phyloP scores from a whole-genome alignment of 164 flowering plant genomes.

The Stephania japonica region DNA sequence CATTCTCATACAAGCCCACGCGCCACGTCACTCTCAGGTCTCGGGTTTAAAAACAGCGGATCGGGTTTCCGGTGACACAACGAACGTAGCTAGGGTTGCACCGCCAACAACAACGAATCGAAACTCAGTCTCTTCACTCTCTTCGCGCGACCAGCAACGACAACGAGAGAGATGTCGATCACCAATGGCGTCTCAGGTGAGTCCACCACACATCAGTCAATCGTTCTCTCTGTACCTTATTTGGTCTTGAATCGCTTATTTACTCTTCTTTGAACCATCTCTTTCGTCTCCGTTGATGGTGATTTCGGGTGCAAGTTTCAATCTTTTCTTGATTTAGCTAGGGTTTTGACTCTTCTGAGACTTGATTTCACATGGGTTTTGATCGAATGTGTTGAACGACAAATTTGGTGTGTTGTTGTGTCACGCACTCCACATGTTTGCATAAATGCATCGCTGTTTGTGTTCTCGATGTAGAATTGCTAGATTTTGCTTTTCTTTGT shows the following conservation, averaged over 20 bases:
- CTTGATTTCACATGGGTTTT: not conserved
- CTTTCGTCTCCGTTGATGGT: not conserved
- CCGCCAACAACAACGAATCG: too few relatives aligned
- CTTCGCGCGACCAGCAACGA: not conserved
- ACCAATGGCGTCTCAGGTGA: constrained; percentile 4
- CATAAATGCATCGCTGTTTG: not conserved
- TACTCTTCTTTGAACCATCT: not conserved
- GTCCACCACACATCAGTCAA: not conserved
- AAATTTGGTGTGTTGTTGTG: too few relatives aligned
- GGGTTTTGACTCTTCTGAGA: not conserved
- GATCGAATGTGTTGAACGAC: not conserved
- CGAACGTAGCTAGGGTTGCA: too few relatives aligned
- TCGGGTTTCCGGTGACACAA: too few relatives aligned
- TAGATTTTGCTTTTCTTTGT: not conserved
- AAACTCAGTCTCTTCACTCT: too few relatives aligned
- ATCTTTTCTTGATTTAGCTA: not conserved
- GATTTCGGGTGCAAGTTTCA: not conserved
- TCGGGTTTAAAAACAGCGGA: too few relatives aligned
- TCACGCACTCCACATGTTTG: constrained; percentile 1
- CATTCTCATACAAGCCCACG: too few relatives aligned
- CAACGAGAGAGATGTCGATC: constrained; percentile 1
- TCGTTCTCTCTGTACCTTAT: not conserved
- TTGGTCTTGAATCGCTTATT: not conserved
- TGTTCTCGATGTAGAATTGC: not conserved
- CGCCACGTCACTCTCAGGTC: too few relatives aligned